Evolutionary conservation across 139 green algal genomes (phyloP).

Genomic region (Micromonas commoda): DNA sequence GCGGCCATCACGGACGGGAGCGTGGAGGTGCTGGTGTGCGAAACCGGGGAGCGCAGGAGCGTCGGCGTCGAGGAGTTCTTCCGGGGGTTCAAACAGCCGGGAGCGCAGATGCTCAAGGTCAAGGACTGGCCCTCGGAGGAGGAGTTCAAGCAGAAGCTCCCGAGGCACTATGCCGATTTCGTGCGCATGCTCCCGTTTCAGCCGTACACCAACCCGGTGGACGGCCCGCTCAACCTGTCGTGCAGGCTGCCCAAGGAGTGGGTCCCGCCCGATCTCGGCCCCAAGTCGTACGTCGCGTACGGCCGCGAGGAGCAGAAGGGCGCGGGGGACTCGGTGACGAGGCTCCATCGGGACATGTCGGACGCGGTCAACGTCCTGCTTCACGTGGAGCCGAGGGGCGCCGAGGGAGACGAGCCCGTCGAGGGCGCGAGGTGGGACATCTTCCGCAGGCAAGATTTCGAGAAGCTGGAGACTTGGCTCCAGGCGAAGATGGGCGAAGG

Average conservation of each 20-base stretch:
- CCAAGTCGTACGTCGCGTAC: slow-evolving; percentile 62
- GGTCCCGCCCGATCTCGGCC: slow-evolving; percentile 54
- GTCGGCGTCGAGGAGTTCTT: neutral
- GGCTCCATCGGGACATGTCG: slow-evolving; percentile 81
- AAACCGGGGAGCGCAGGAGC: neutral
- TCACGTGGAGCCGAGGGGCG: slow-evolving; percentile 24
- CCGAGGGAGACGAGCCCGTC: neutral
- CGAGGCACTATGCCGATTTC: slow-evolving; percentile 41
- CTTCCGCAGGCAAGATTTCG: slow-evolving; percentile 45
- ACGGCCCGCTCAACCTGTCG: slow-evolving; percentile 23
- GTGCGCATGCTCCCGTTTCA: slow-evolving; percentile 44
- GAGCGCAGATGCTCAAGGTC: slow-evolving; percentile 7
- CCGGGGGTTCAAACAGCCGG: neutral
- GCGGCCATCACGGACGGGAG: neutral
- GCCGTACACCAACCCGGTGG: slow-evolving; percentile 13
- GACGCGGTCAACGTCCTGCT: slow-evolving; percentile 63
- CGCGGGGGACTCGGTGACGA: slow-evolving; percentile 72
- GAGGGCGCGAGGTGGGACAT: slow-evolving; percentile 77
- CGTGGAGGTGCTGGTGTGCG: neutral
- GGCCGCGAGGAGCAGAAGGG: slow-evolving; percentile 49
- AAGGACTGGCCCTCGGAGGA: slow-evolving; percentile 23
- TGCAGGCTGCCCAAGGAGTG: slow-evolving; percentile 8
- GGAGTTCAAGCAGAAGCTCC: slow-evolving; percentile 13
- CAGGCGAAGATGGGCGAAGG: neutral
- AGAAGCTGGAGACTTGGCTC: slow-evolving; percentile 33